These are phyloP conservation scores for Exophiala alcalophila DNA, from an alignment of 2,329 filamentous ascomycete genomes.

Conservation along the genomic window DNA sequence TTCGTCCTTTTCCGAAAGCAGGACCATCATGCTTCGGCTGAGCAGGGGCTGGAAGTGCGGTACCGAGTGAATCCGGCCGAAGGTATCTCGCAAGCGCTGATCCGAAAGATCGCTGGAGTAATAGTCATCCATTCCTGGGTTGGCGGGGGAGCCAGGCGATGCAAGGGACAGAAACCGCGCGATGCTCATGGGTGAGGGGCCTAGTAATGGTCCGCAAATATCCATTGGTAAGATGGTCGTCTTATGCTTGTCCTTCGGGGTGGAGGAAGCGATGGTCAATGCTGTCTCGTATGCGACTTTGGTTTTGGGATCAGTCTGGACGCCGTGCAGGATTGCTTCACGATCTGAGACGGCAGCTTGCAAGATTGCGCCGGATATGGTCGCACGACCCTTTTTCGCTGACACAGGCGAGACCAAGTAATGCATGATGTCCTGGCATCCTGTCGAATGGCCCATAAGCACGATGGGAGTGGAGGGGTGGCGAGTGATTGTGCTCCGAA, in stretches of 20 bases:
- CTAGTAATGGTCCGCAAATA: conserved; percentile 31
- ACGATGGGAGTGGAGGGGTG: conserved; percentile 53
- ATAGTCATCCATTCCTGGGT: conserved; percentile 74
- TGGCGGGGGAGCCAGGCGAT: conserved; percentile 49
- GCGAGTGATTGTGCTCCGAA: conserved; percentile 35
- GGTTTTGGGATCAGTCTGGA: conserved; percentile 32
- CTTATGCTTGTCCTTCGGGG: conserved; percentile 14
- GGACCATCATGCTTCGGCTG: conserved; percentile 19
- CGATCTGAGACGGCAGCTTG: conserved; percentile 79
- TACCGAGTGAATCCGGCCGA: conserved; percentile 46
- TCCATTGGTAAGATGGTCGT: conserved; percentile 27
- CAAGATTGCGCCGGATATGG: conserved; percentile 70
- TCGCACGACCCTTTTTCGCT: conserved; percentile 43
- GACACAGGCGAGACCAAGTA: conserved; percentile 49
- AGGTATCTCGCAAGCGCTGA: conserved; percentile 59
- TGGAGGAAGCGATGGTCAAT: conserved; percentile 17
- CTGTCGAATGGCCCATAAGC: conserved; percentile 67
- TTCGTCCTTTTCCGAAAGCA: conserved; percentile 25
- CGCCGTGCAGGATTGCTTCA: conserved; percentile 55
- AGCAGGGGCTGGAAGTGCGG: conserved; percentile 3
- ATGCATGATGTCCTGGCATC: conserved; percentile 66
- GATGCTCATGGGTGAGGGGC: conserved; percentile 52
- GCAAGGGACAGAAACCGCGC: conserved; percentile 58
- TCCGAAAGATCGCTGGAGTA: conserved; percentile 76
- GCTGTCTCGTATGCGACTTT: conserved; percentile 16